Evolutionary conservation across 2,329 filamentous ascomycete species (phyloP).

Genomic region (Aspergillus sergii): DNA sequence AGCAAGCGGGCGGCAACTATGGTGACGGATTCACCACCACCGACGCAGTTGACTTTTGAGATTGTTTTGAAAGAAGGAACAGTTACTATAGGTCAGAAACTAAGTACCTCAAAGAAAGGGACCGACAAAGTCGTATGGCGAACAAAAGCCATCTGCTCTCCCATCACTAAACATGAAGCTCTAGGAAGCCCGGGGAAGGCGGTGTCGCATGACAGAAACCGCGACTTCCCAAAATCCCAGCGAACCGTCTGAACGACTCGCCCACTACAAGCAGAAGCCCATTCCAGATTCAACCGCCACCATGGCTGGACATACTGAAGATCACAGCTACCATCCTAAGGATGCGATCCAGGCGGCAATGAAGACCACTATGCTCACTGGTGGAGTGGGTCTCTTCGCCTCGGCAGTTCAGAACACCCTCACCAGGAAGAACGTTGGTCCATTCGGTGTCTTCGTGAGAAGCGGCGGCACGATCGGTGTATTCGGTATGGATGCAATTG

Average conservation of each 20-base stretch:
- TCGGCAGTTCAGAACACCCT: slow-evolving; percentile 86
- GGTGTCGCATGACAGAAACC: slow-evolving; percentile 30
- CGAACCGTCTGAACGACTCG: slow-evolving; percentile 23
- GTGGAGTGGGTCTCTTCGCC: slow-evolving; percentile 68
- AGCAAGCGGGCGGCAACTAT: slow-evolving; percentile 26
- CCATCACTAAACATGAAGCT: slow-evolving; percentile 17
- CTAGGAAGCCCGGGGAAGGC: slow-evolving; percentile 21
- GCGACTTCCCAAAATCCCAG: slow-evolving; percentile 31
- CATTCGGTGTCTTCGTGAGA: slow-evolving; percentile 77
- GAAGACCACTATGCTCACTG: slow-evolving; percentile 66
- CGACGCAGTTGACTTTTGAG: neutral
- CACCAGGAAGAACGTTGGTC: slow-evolving; percentile 77
- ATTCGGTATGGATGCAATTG: slow-evolving; percentile 56
- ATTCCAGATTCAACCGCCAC: slow-evolving; percentile 33
- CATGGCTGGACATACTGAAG: slow-evolving; percentile 53
- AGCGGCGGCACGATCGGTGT: slow-evolving; percentile 73
- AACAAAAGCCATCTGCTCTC: neutral
- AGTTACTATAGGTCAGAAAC: neutral
- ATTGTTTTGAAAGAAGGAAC: neutral
- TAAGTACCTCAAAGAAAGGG: neutral
- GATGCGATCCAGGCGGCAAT: slow-evolving; percentile 72
- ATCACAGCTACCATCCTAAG: slow-evolving; percentile 66
- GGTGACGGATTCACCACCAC: slow-evolving; percentile 4
- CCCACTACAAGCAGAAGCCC: slow-evolving; percentile 28
- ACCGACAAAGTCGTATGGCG: slow-evolving; percentile 10